Evolutionary conservation across 192 early-diverging fungal species (phyloP), one percentile per base, ranked within the genome.

Genomic region (Coemansia sp.): DNA sequence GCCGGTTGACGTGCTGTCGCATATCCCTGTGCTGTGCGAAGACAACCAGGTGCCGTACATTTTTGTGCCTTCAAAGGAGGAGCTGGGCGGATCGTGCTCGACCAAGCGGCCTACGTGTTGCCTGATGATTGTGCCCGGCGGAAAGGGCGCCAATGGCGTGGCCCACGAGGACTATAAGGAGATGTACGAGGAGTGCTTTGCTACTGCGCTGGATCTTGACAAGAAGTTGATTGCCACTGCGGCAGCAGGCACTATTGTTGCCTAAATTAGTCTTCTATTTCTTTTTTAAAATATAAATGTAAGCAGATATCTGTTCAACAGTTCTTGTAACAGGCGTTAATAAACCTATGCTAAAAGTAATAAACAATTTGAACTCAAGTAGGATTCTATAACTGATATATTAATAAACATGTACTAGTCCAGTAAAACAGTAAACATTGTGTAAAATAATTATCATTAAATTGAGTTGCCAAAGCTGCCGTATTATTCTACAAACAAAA

Each of bases 21-120:
- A 99, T 73, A 83, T 99, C 39, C 97, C 97, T 37, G 90, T 99
- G 38, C 80, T 99, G 37, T 99, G 97, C 85, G 97, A 99, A 78
- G 97, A 99, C 64, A 81, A 88, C 73, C 82, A 90, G 67, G 92
- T 99, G 27, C 94, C 95, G 26, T 99, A 98, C 65, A 82, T 95
- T 56, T 99, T 94, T 80, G 87, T 98, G n/a, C 89, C 94, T 6
- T 93, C 94, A 23, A 95, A 94, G 85, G 91, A 93, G 79, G 93
- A 98, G 63, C 89, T 99, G 10, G 97, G 97, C 59, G 87, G 87
- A 29, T 90, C 94, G 27, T 89, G 90, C 72, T 83, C 92, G 22
- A 97, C 97, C 20, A 97, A 98, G 85, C 89, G 97, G 66, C 95
- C 97, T 19, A 98, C 95, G 2, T 90, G 87, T 55, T 89, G 87